A percentile compares a stretch with the other conserved stretches of the same genome.
Conservation (phyloP, 2,329 filamentous ascomycete species). For the Fusarium torreyae region DNA sequence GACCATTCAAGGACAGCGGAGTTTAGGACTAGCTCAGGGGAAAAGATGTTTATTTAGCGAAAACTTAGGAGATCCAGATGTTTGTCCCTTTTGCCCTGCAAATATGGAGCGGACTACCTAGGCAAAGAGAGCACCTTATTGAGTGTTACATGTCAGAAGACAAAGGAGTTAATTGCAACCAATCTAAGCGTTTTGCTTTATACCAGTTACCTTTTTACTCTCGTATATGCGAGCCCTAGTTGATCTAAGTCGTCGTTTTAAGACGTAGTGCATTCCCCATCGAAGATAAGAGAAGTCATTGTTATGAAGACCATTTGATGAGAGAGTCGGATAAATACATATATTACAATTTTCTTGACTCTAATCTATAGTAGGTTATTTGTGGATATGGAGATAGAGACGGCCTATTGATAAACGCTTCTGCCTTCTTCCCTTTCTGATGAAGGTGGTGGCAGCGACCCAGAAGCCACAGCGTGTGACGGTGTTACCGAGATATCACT, state of each 20-base stretch:
- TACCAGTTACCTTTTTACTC: background rate
- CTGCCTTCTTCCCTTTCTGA: background rate
- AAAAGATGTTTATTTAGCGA: slow-evolving; percentile 21
- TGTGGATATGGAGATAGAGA: background rate
- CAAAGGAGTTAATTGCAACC: slow-evolving; percentile 17
- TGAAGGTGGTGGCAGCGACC: slow-evolving; percentile 42
- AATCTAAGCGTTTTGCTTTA: slow-evolving; percentile 16
- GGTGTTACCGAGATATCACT: slow-evolving; percentile 11
- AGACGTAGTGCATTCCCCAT: background rate
- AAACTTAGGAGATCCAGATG: slow-evolving; percentile 5
- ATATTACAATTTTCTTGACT: slow-evolving; percentile 4
- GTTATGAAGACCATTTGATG: background rate
- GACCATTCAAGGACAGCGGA: slow-evolving; percentile 19
- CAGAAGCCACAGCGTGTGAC: slow-evolving; percentile 46
- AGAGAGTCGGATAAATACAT: background rate
- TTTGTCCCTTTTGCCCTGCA: slow-evolving; percentile 6
- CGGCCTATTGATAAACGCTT: background rate
- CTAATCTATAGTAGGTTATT: background rate
- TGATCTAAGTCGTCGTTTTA: background rate
- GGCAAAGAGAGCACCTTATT: slow-evolving; percentile 5
- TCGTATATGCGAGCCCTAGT: background rate
- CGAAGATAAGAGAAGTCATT: too few relatives aligned
- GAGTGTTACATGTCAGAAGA: background rate
- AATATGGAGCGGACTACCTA: background rate
- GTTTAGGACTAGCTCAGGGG: slow-evolving; percentile 25